These are phyloP conservation scores for Xylaria sp. DNA, from an alignment of 2,329 filamentous ascomycete species.

Conservation along the genomic window DNA sequence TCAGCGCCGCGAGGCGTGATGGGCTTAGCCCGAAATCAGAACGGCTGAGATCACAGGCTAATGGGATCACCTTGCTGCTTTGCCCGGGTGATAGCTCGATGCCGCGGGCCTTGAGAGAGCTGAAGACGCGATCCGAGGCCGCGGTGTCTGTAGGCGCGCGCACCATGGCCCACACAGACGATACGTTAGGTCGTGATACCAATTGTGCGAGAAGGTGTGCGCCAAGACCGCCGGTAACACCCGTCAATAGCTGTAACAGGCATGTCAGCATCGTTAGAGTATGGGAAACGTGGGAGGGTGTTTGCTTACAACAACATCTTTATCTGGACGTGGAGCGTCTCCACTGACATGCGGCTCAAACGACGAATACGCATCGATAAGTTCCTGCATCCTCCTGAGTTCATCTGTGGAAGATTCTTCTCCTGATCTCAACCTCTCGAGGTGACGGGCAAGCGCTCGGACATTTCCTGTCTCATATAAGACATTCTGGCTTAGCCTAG, in stretches of 20 bases:
- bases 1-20: conserved; percentile 46
- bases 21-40: conserved; percentile 54
- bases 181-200: conserved; percentile 67
- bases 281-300: background rate
- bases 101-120: conserved; percentile 50
- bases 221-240: conserved; percentile 70
- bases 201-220: conserved; percentile 68
- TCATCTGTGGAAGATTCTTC: conserved; percentile 35
- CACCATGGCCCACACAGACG: conserved; percentile 61
- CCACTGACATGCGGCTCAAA: conserved; percentile 25
- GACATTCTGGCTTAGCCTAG: conserved; percentile 44
- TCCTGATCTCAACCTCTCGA: conserved; percentile 38
- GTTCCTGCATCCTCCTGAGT: conserved; percentile 26
- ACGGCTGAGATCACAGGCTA: conserved; percentile 56
- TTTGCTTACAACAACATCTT: conserved; percentile 39
- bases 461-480: conserved; percentile 49
- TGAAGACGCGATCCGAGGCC: conserved; percentile 48
- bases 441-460: conserved; percentile 39
- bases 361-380: conserved; percentile 21
- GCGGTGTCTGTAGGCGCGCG: conserved; percentile 54
- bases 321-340: conserved; percentile 39
- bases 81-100: conserved; percentile 50
- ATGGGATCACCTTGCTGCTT: conserved; percentile 50
- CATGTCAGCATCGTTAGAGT: conserved; percentile 11
- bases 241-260: conserved; percentile 62